Conservation (phyloP, 768 basidiomycete species). For the Rhodotorula diobovata region DNA sequence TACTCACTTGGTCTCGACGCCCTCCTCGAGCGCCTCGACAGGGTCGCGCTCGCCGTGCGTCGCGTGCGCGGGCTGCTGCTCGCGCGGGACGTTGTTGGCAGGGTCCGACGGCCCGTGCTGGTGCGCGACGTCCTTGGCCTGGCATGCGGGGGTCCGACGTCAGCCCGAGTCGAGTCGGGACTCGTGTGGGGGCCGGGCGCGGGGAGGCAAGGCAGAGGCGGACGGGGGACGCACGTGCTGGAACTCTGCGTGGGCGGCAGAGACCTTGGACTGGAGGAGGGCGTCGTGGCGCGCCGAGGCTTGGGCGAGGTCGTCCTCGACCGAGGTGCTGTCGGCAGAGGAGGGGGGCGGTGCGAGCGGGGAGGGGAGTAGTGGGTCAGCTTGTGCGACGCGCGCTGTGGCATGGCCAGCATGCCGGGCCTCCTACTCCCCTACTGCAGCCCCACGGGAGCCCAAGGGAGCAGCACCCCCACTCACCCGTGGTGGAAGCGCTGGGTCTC, state of each 20-base stretch:
- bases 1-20: constrained; percentile 8
- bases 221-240: constrained; percentile 2
- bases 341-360: not conserved
- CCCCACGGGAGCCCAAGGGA: not conserved
- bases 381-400: not conserved
- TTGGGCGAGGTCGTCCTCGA: constrained; percentile 8
- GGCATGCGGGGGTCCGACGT: not conserved
- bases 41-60: not conserved
- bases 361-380: not conserved
- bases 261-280: not conserved
- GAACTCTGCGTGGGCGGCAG: not conserved
- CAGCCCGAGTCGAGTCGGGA: not conserved
- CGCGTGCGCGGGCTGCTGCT: too few species aligned
- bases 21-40: not conserved
- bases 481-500: not conserved
- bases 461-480: not conserved
- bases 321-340: not conserved
- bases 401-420: too few species aligned
- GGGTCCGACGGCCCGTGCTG: not conserved
- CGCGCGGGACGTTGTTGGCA: not conserved
- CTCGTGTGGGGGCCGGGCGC: not conserved
- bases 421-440: not conserved
- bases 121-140: constrained; percentile 9
- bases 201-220: not conserved
- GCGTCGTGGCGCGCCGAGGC: not conserved